Percentiles rank a stretch among this genome's conserved stretches.
Conservation (phyloP, 768 basidiomycete genomes). For the Russula foetens region DNA sequence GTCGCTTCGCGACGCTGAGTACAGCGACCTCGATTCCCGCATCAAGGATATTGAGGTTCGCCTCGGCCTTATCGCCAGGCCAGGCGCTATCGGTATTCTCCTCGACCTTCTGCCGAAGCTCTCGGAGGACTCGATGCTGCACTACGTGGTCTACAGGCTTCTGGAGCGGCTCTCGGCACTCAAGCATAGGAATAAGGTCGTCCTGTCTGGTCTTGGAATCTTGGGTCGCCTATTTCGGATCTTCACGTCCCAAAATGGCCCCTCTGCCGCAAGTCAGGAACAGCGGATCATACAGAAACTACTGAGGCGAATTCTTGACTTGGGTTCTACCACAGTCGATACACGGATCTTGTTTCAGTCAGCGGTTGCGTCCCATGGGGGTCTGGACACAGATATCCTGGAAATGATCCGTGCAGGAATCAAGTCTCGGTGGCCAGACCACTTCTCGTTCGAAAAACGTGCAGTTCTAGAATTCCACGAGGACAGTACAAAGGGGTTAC, state of each 20-base stretch:
- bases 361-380: constrained; percentile 40
- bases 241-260: constrained; percentile 30
- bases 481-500: constrained; percentile 44
- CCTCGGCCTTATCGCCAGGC: constrained; percentile 45
- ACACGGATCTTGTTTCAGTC: constrained; percentile 57
- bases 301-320: constrained; percentile 59
- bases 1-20: constrained; percentile 33
- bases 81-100: constrained; percentile 54
- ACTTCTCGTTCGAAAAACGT: constrained; percentile 57
- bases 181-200: constrained; percentile 62
- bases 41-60: constrained; percentile 35
- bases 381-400: constrained; percentile 54
- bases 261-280: constrained; percentile 36
- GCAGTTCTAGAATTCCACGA: constrained; percentile 45
- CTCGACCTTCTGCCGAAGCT: constrained; percentile 38
- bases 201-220: constrained; percentile 53
- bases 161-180: constrained; percentile 53
- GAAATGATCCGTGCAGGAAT: constrained; percentile 64
- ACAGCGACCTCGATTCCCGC: constrained; percentile 36
- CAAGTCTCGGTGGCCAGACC: constrained; percentile 71
- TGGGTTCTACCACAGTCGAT: constrained; percentile 61
- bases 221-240: constrained; percentile 44
- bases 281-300: constrained; percentile 53
- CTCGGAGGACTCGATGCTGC: constrained; percentile 33
- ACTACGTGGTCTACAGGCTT: constrained; percentile 49